Base-by-base conservation (phyloP, 2,329 filamentous ascomycete genomes). In the Fusarium domesticum region DNA sequence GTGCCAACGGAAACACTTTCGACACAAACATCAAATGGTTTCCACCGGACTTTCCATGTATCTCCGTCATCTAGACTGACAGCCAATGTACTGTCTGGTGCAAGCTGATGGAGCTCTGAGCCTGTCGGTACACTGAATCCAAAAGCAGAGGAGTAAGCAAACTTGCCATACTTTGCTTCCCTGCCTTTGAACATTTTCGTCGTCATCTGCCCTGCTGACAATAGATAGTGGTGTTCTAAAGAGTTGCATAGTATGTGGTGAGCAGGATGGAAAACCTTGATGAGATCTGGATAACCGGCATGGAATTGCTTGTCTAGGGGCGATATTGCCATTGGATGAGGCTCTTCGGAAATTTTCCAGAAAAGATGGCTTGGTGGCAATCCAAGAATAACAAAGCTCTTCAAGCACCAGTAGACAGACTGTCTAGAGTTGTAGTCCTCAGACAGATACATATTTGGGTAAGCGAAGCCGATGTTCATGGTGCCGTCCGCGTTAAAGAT, bases 341-440 rank as follows among this genome's bases (percentile, higher is more conserved):
- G 37, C 20, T 47, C n/a, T 23, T 51, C 49, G 15, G 44, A 10
- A 19, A 37, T 31, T 14, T 25, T 42, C 51, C 49, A 54, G 7
- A 54, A 54, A 3, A 1, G 58, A 53, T 2, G 56, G 52, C 52
- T 47, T 6, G 55, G 45, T 0, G 64, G 54, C 0, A 78, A 51
- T 0, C 60, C 62, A 0, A 76, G 50, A 0, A 66, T 67, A 2
- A 76, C 56, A 6, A 78, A 68, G 0, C 70, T 69, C 51, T 78
- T 79, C 30, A 78, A 55, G n/a, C 70, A 70, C 75, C 75, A 78
- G 51, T 78, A 79, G 0, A 69, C 64, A 0, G 74, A 77, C 50
- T 78, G 75, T 0, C 75, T 73, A 1, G 75, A 78, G 57, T 78
- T 78, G 58, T 79, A 78, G 48, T 76, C 71, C 56, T 79, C 76